Base-by-base conservation (phyloP, 768 basidiomycete species). In the Daedalea quercina region DNA sequence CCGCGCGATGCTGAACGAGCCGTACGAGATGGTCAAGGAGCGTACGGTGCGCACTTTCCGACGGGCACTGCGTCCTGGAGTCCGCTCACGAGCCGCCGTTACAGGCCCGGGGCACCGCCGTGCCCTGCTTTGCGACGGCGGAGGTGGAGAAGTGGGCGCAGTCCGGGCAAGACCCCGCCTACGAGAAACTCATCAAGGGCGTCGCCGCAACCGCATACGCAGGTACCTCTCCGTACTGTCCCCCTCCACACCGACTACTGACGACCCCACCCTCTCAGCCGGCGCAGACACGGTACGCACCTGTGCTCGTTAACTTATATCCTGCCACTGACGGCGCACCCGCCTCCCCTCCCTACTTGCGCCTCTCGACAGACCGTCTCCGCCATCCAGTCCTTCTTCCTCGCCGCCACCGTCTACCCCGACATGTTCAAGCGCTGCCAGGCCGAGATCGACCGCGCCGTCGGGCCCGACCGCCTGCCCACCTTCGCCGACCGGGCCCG, bases 391-490 rank as follows among this genome's bases (percentile, higher is more conserved):
- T 52, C 62, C 11, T 71, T 73, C 50, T 46, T 69, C 48, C 61
- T 71, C 3, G 68, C 66, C n/a, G 68, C 71, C 64, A 35, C 65
- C 13, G 25, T 59, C 15, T 59, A 58, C 53, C 73, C 72, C 1
- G 60, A 69, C 12, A 56, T 68, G 11, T 68, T 70, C 43, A 57
- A 52, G 3, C 62, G 61, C 41, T 71, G 68, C 13, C 70, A 69
- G 24, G 67, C 60, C 28, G 73, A 74, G 54, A 58, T 73, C 12
- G 71, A 74, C 54, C 69, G 70, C 3, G 70, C 69, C 23, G 56
- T 72, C 11, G 71, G 73, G n/a, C 37, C 50, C 20, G 66, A 67
- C 19, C 57, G 68, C 17, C 56, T 69, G 45, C 66, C 69, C 2
- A 63, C 47, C 3, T 60, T 65, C 50, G 57, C 55, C 24, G 68